Evolutionary conservation across 768 basidiomycete genomes (phyloP), one percentile per base, ranked within the genome.

Genomic region (Pisolithus albus): DNA sequence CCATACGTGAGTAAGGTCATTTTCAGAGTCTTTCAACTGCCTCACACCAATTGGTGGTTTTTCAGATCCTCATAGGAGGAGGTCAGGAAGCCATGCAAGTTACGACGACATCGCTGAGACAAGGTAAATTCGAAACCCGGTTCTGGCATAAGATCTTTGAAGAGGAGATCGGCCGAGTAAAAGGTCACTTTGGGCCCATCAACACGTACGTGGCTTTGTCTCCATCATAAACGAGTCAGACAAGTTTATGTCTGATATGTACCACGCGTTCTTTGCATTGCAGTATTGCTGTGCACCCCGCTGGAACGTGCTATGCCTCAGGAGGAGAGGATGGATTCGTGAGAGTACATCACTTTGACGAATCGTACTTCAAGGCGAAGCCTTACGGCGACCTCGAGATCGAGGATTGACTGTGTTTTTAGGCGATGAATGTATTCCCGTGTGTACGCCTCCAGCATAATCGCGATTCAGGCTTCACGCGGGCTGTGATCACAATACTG

Each of bases 141-240:
- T 97, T 99, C 74, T 98, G 93, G 92, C 95, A 99, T 76, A 92
- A 87, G 59, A 77, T 95, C 36, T 88, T 95, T 60, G 93, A 95
- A 70, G 93, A 96, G 74, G 95, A 98, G 67, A 87, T 98, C 50
- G 93, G 95, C 16, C 83, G 94, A 10, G 94, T 99, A 40, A 94
- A 93, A 67, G 96, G 96, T 11, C 95, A 98, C 69, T 99, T 98
- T 64, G 92, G 92, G 8, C 92, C 92, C 40, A 84, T 94, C 70
- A 94, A 95, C 70, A 93, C 92, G 93, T 96, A 62, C 59, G 92
- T 82, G 19, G 13, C 45, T 39, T 47, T 15, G 30, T 46, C 26
- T 9, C n/a, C n/a, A 21, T 10, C 38, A n/a, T 19, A 48, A n/a
- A 36, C 11, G 34, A 30, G 10, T 23, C 48, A 9, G 19, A 18